These are phyloP conservation scores for Wilcoxina mikolae DNA, from an alignment of 495 filamentous ascomycete species.

Conservation along the genomic window DNA sequence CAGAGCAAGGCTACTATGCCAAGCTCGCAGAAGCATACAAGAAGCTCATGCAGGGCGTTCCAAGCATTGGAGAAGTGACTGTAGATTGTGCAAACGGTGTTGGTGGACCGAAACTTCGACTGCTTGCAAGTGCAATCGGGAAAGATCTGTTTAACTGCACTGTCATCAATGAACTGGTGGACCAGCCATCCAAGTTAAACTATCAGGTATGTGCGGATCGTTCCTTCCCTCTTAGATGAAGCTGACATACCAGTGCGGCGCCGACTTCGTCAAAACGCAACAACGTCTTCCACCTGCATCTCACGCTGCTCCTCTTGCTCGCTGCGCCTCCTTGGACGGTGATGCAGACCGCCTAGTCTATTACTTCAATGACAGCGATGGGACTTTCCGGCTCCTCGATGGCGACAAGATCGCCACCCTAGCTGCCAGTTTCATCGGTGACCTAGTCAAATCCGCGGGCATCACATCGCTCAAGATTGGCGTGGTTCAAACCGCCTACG, in stretches of 20 bases:
- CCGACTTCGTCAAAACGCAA: constrained; percentile 93
- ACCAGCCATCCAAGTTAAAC: constrained; percentile 76
- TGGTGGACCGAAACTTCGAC: constrained; percentile 76
- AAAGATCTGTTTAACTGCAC: constrained; percentile 59
- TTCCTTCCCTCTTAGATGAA: not conserved
- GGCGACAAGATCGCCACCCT: constrained; percentile 94
- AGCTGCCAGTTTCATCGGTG: constrained; percentile 82
- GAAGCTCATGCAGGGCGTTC: constrained; percentile 58
- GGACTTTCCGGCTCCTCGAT: constrained; percentile 75
- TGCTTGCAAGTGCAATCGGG: constrained; percentile 73
- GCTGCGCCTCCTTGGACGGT: constrained; percentile 85
- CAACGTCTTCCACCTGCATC: constrained; percentile 78
- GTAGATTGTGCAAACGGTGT: constrained; percentile 97
- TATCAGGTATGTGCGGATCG: constrained; percentile 46
- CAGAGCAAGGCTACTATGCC: constrained; percentile 84
- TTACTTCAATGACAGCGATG: constrained; percentile 76
- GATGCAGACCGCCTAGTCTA: constrained; percentile 93
- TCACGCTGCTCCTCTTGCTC: constrained; percentile 54
- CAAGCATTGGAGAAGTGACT: constrained; percentile 50
- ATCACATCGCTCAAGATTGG: constrained; percentile 72
- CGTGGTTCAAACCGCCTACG: constrained; percentile 93
- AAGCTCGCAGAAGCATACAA: constrained; percentile 73
- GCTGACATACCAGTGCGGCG: constrained; percentile 65
- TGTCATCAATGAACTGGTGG: constrained; percentile 80
- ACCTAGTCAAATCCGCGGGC: constrained; percentile 65